phyloP scores from a whole-genome alignment of 257 asterid genomes.

The Jacaranda copaia region DNA sequence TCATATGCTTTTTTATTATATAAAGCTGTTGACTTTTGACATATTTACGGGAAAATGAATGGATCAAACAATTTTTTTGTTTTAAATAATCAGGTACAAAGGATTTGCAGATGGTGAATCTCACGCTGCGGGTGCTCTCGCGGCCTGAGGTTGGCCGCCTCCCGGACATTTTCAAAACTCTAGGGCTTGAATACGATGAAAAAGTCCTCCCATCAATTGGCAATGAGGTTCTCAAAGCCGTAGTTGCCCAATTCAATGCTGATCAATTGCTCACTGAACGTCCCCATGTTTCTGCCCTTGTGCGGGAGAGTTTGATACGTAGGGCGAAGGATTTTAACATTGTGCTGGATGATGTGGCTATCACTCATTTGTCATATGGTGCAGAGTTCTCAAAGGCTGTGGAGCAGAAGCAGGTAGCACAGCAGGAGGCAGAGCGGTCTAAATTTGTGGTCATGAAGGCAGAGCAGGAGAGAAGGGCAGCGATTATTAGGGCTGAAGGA shows the following conservation, averaged over 20 bases:
- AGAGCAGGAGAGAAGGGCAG: conserved; percentile 83
- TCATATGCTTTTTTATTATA: neutral
- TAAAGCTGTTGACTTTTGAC: neutral
- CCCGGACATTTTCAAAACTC: conserved; percentile 78
- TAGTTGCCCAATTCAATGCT: conserved; percentile 95
- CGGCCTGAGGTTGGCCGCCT: conserved; percentile 80
- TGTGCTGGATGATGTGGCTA: conserved; percentile 89
- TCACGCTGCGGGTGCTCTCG: conserved; percentile 88
- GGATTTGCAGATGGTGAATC: conserved; percentile 98
- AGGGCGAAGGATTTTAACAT: conserved; percentile 94
- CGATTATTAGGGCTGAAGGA: conserved; percentile 76
- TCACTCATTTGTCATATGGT: conserved; percentile 91
- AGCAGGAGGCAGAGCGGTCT: conserved; percentile 97
- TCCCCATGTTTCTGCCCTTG: conserved; percentile 92
- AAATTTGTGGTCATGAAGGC: conserved; percentile 91
- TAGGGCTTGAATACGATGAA: conserved; percentile 91
- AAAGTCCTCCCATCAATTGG: conserved; percentile 96
- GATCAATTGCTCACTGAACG: conserved; percentile 93
- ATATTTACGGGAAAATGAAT: neutral
- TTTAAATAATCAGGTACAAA: conserved; percentile 63
- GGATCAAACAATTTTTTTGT: neutral
- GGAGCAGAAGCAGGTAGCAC: conserved; percentile 99
- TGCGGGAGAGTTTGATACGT: conserved; percentile 78
- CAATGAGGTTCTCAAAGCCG: conserved; percentile 87
- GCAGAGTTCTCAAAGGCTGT: conserved; percentile 91